A percentile compares a stretch with the other conserved stretches of the same genome.
Evolutionary conservation across 2,329 filamentous ascomycete genomes (phyloP).

Genomic region (Aspergillus melleus): DNA sequence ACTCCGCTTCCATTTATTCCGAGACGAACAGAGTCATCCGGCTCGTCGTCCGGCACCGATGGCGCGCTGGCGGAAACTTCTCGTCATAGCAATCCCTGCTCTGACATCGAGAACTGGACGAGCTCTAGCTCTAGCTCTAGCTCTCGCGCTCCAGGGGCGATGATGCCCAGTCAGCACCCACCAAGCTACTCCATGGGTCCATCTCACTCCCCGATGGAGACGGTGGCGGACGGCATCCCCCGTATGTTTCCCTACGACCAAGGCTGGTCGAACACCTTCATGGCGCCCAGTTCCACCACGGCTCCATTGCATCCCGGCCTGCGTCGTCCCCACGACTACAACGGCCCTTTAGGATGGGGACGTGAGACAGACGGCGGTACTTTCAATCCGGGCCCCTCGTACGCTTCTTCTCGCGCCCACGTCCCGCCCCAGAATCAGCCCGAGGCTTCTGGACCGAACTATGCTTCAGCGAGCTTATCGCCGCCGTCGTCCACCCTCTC

Average conservation of each 20-base stretch:
- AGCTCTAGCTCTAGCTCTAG: constrained; percentile 16
- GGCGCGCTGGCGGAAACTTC: constrained; percentile 13
- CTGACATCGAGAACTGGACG: constrained; percentile 22
- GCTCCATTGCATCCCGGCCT: constrained; percentile 14
- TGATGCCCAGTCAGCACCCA: constrained; percentile 17
- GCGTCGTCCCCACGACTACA: constrained; percentile 9
- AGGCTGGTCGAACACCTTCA: constrained; percentile 12
- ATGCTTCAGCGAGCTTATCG: constrained; percentile 10
- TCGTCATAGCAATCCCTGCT: constrained; percentile 19
- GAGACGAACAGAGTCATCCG: constrained; percentile 18
- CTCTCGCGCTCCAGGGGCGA: constrained; percentile 21
- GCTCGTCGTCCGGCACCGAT: constrained; percentile 12
- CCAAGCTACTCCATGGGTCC: constrained; percentile 13
- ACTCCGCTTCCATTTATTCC: constrained; percentile 17
- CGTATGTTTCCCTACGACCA: constrained; percentile 12
- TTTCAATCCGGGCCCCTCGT: constrained; percentile 7
- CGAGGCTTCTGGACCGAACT: neutral
- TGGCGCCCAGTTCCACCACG: constrained; percentile 14
- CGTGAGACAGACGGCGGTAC: constrained; percentile 7
- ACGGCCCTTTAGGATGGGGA: constrained; percentile 14
- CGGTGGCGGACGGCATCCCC: constrained; percentile 10
- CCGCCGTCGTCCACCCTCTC: constrained; percentile 25
- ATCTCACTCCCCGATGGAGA: constrained; percentile 12
- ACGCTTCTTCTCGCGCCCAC: constrained; percentile 8
- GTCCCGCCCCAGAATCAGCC: constrained; percentile 9